Base-by-base conservation (phyloP, 2,329 filamentous ascomycete species). In the Arthrobotrys conoides region DNA sequence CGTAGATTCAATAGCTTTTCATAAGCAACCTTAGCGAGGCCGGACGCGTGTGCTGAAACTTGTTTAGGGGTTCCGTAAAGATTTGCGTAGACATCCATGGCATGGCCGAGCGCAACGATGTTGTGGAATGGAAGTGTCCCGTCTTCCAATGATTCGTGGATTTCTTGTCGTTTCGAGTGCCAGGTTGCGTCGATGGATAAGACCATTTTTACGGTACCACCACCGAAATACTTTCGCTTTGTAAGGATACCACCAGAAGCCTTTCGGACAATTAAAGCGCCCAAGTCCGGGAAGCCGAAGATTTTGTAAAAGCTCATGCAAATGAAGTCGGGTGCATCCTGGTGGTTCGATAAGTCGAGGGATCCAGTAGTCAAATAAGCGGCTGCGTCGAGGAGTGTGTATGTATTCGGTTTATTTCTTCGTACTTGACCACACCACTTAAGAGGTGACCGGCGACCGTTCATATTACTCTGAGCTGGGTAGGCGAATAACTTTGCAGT, bases 41-140 rank as follows among this genome's bases (percentile, higher is more conserved):
- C 86, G 10, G 86, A 85, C 1, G 89, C 89, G 82, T 91, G 89
- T 14, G 86, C 84, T 2, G 89, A 90, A 65, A 91, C 71, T 12
- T 72, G n/a, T 33, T 65, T 71, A 3, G 67, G 71, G 3, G 86
- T 87, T 0, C 87, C 87, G 81, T 88, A 91, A 2, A 92, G 83
- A 33, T 86, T 84, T 38, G 84, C 82, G 82, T 91, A 89, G 0
- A 87, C 86, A 41, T 87, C 86, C 33, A 91, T 88, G 1, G 89
- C 89, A 73, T 89, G 86, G 2, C 87, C 88, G 20, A 91, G 84
- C 0, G 90, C 90, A 67, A 91, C 85, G 76, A 92, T 91, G 76
- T 85, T 90, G 82, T 91, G 90, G 80, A 91, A 91, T 0, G 90
- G 88, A 9, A 90, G 84, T 0, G 90, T 92, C 0, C 90, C 90